Evolutionary conservation across 768 basidiomycete species (phyloP).

Genomic region (Tremella yokohamensis): DNA sequence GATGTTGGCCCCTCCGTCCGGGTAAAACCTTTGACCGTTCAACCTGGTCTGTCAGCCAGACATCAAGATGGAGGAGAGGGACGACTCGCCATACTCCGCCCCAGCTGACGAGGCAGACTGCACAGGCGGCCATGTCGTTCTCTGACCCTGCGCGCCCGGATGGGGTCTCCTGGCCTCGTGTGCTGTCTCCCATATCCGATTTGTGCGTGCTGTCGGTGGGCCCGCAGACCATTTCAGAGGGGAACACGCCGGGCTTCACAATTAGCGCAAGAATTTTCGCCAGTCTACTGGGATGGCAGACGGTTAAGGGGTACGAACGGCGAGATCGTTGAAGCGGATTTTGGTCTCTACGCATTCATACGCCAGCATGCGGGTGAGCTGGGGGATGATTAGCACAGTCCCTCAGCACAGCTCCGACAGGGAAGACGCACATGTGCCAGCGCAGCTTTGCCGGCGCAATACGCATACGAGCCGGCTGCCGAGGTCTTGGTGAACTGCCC

Average conservation of each 20-base stretch:
- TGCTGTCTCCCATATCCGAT: slow-evolving; percentile 26
- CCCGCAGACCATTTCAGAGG: slow-evolving; percentile 37
- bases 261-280: neutral
- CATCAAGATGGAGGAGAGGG: neutral
- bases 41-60: slow-evolving; percentile 10
- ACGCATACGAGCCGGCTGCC: slow-evolving; percentile 39
- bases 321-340: slow-evolving; percentile 42
- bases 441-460: slow-evolving; percentile 35
- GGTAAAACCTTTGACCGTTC: slow-evolving; percentile 36
- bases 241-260: slow-evolving; percentile 35
- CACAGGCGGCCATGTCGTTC: slow-evolving; percentile 40
- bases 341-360: slow-evolving; percentile 30
- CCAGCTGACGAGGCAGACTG: slow-evolving; percentile 30
- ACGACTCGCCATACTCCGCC: slow-evolving; percentile 35
- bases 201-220: slow-evolving; percentile 27
- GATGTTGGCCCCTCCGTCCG: slow-evolving; percentile 38
- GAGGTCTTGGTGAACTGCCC: slow-evolving; percentile 34
- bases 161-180: slow-evolving; percentile 31
- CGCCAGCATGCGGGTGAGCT: slow-evolving; percentile 38
- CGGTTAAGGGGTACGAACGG: slow-evolving; percentile 15
- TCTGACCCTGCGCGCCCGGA: slow-evolving; percentile 39
- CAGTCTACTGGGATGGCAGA: neutral
- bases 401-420: neutral
- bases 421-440: slow-evolving; percentile 21
- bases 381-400: neutral